Evolutionary conservation across 768 basidiomycete genomes (phyloP).

Genomic region (Pisolithus tinctorius): DNA sequence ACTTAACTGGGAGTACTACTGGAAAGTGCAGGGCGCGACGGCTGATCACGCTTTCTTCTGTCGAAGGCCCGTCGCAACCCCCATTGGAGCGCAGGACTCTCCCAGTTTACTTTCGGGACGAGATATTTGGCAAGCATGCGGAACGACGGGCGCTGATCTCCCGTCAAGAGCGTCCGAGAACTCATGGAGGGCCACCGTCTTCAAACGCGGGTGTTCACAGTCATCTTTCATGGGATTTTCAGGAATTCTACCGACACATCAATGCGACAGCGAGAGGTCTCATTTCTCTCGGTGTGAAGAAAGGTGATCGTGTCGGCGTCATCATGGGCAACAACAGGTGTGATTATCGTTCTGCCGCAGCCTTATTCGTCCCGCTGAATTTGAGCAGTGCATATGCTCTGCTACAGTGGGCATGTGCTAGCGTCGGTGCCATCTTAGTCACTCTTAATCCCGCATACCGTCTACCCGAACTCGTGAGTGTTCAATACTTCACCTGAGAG

Average conservation of each 20-base stretch:
- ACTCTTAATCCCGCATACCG: conserved; percentile 82
- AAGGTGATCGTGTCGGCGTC: conserved; percentile 73
- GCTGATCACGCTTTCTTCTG: conserved; percentile 31
- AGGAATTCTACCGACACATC: conserved; percentile 61
- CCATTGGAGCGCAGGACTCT: conserved; percentile 53
- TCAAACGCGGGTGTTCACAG: conserved; percentile 40
- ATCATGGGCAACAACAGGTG: conserved; percentile 86
- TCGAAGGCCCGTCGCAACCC: conserved; percentile 50
- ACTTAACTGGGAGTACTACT: too few relatives aligned
- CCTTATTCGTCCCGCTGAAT: not conserved
- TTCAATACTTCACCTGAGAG: not conserved
- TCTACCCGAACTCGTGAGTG: conserved; percentile 57
- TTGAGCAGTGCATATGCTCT: conserved; percentile 61
- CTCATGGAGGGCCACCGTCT: conserved; percentile 56
- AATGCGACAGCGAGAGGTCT: conserved; percentile 66
- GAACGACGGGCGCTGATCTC: conserved; percentile 60
- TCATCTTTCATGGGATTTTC: conserved; percentile 69
- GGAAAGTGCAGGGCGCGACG: not conserved
- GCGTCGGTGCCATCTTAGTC: conserved; percentile 74
- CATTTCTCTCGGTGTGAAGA: conserved; percentile 58
- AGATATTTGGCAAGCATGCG: conserved; percentile 45
- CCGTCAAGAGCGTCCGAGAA: conserved; percentile 46
- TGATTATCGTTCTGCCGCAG: conserved; percentile 4
- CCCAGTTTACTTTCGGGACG: conserved; percentile 51
- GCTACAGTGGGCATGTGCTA: conserved; percentile 84